Conservation (phyloP, 306 rosid genomes). For the Aeschynomene evenia region DNA sequence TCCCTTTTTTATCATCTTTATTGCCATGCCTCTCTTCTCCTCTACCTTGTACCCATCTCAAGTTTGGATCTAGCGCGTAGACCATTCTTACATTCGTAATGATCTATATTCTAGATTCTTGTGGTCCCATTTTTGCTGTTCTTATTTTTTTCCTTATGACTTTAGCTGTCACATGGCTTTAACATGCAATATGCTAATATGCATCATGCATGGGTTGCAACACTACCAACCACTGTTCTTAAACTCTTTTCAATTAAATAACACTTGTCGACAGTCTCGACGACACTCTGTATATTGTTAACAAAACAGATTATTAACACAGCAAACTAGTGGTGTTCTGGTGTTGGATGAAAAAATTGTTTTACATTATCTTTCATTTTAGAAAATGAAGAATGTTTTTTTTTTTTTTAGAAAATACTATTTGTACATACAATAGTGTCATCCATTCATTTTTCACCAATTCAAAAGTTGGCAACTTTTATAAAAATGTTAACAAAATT, state of each 20-base stretch:
- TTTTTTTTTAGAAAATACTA: no score
- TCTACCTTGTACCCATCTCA: slow-evolving; percentile 6
- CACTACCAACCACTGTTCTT: slow-evolving; percentile 3
- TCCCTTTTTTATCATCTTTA: neutral
- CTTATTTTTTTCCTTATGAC: slow-evolving; percentile 18
- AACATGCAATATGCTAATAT: neutral
- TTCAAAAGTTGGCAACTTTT: no score
- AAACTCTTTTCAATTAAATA: neutral
- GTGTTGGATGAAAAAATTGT: no score
- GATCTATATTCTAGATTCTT: slow-evolving; percentile 39
- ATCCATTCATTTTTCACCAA: no score
- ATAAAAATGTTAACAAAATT: no score
- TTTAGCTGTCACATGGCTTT: neutral
- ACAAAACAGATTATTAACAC: no score
- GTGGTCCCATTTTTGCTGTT: slow-evolving; percentile 39
- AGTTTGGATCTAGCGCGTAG: slow-evolving; percentile 15
- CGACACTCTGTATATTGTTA: no score
- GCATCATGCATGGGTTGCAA: slow-evolving; percentile 18
- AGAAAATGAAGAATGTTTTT: no score
- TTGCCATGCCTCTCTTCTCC: neutral
- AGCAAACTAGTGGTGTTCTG: no score
- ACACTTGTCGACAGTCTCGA: neutral
- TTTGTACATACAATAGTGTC: no score
- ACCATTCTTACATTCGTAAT: slow-evolving; percentile 39
- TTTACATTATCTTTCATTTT: no score